These are phyloP conservation scores for Apiospora saccharicola DNA, from an alignment of 2,329 filamentous ascomycete genomes.

Conservation along the genomic window DNA sequence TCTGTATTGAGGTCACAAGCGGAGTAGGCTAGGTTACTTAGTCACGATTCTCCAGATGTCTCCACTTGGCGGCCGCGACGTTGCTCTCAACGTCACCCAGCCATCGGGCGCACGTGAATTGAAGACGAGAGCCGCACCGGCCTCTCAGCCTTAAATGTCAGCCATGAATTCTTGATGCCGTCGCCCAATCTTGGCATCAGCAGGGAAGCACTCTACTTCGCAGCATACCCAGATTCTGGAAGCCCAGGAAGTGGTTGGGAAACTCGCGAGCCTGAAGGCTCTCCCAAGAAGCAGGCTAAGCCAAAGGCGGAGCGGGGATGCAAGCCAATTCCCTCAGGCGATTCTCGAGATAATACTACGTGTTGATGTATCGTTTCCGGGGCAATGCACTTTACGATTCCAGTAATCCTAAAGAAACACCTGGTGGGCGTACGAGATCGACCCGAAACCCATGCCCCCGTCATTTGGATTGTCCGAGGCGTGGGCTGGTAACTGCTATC, in stretches of 20 bases:
- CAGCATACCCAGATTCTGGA: background rate
- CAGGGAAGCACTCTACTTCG: background rate
- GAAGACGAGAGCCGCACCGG: background rate
- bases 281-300: background rate
- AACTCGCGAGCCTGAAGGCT: background rate
- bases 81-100: slow-evolving; percentile 12
- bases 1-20: background rate
- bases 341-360: too few species aligned
- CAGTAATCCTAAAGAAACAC: too few species aligned
- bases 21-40: slow-evolving; percentile 18
- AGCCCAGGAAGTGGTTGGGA: background rate
- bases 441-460: too few species aligned
- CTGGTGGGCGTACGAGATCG: too few species aligned
- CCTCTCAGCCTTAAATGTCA: background rate
- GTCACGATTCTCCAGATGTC: slow-evolving; percentile 13
- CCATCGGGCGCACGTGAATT: background rate
- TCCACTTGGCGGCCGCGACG: slow-evolving; percentile 11
- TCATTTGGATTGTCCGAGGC: too few species aligned
- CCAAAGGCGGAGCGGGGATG: background rate
- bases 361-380: too few species aligned
- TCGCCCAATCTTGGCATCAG: background rate
- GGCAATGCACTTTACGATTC: too few species aligned
- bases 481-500: too few species aligned
- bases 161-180: background rate
- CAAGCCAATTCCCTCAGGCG: background rate